phyloP scores from a whole-genome alignment of 805 yeast genomes.

The Starmerella stellata region DNA sequence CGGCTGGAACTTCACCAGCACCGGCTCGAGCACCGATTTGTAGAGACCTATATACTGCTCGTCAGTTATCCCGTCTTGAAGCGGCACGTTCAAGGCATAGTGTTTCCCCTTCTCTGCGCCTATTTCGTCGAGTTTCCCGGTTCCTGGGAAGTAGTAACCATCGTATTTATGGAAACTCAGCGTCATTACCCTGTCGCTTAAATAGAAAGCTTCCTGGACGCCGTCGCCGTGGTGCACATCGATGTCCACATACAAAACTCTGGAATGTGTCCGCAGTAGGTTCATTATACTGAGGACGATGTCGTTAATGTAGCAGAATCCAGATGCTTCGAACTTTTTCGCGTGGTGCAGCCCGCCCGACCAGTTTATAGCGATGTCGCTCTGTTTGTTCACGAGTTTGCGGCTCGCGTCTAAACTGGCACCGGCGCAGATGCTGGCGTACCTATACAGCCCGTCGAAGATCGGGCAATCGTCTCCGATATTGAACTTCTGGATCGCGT shows the following conservation, averaged over 20 bases:
- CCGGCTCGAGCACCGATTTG: conserved; percentile 75
- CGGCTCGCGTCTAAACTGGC: conserved; percentile 85
- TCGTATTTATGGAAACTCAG: conserved; percentile 74
- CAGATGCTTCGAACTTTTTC: conserved; percentile 73
- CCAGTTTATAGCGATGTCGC: conserved; percentile 84
- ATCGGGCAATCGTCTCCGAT: conserved; percentile 91
- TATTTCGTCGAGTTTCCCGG: conserved; percentile 68
- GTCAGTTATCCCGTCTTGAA: conserved; percentile 89
- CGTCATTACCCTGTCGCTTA: conserved; percentile 83
- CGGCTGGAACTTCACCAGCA: conserved; percentile 75
- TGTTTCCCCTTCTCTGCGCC: conserved; percentile 76
- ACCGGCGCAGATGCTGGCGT: conserved; percentile 65
- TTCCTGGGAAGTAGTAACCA: conserved; percentile 86
- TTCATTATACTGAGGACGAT: conserved; percentile 72
- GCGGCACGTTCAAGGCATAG: conserved; percentile 69
- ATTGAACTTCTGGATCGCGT: conserved; percentile 50
- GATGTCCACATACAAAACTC: conserved; percentile 74
- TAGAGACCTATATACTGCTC: conserved; percentile 41
- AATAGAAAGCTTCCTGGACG: conserved; percentile 83
- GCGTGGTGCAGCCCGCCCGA: conserved; percentile 93
- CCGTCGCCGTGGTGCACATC: conserved; percentile 94
- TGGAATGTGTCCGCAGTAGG: conserved; percentile 60
- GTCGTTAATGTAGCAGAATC: conserved; percentile 81
- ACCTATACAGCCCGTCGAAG: conserved; percentile 86
- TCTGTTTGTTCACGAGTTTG: conserved; percentile 58